Evolutionary conservation across 2,329 filamentous ascomycete genomes (phyloP), one percentile per base, ranked within the genome.

Genomic region (Sporothrix euskadiensis): DNA sequence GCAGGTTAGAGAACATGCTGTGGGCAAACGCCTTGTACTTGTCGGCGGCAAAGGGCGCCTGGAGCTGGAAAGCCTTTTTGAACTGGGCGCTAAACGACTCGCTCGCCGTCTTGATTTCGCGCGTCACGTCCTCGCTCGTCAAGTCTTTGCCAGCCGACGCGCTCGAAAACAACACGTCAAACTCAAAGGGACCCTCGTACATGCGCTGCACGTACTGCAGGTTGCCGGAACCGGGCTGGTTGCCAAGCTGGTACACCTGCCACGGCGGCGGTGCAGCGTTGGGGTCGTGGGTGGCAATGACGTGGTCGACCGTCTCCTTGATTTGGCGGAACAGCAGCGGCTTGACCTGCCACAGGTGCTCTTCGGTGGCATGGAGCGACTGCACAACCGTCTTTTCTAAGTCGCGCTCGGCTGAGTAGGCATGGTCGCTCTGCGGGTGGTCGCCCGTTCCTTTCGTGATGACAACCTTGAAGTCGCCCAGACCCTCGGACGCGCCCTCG

Each of bases 1-100:
- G 87, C 47, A 99, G 85, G 81, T 98, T 99, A 1, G 95, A 98
- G 77, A 99, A 92, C 86, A 99, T 92, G 76, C 91, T 94, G 81
- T 93, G 92, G 76, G 91, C 93, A 81, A 98, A 98, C 73, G 86
- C 87, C 66, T 89, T 85, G 80, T 97, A 96, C 59, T 19, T 41
- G 3, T 89, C 86, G 3, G 88, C 86, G 22, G 88, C 84, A 81
- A 96, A 99, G 0, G 96, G 95, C 0, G 90, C 84, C 78, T 94
- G 87, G 0, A 94, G 90, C 71, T 89, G 85, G 79, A 96, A 92
- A 44, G 93, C 85, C 26, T 89, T 86, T 16, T 88, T 83, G 81
- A 97, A 99, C 39, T 91, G 90, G 70, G 92, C 86, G 47, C 88
- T 88, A 81, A 98, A 98, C 5, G 87, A 85, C 69, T 89, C 84